Evolutionary conservation across 2,329 filamentous ascomycete genomes (phyloP), one percentile per base, ranked within the genome.

Genomic region (Trichophyton equinum): DNA sequence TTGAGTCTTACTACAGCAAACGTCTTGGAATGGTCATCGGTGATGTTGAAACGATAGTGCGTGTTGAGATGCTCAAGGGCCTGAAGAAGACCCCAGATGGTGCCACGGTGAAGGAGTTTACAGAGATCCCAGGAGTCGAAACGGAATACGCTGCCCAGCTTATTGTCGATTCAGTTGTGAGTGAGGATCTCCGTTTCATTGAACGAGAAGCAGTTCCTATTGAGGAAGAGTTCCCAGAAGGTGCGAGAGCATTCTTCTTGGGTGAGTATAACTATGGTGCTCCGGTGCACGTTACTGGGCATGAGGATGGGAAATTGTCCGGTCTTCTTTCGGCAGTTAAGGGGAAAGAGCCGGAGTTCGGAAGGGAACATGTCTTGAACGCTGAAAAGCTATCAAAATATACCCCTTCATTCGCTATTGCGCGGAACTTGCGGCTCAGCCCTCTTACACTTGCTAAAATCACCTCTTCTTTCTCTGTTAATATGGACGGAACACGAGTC

Each of bases 61-160:
- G 95, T 65, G 91, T 99, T 42, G 88, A 96, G 66, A 94, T 96
- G 82, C 82, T 99, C 60, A 95, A 89, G 73, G 94, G 95, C 22
- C 79, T 99, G 64, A 81, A 82, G 68, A 96, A 95, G 79, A 95
- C 88, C 0, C 91, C 96, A 63, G 86, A 92, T 40, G 94, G 94
- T 51, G 89, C 92, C 9, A 87, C 91, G 2, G 77, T 96, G 68
- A 99, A 99, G 75, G 90, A 97, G 69, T 99, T 96, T 70, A 91
- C 85, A 18, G 82, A 87, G 58, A 88, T 96, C 56, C 85, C 86
- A 1, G 92, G 92, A 53, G 81, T 94, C 69, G 90, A 96, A 70
- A 88, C 85, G 5, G 88, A 95, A 60, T 96, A 92, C 72, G 91
- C 94, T n/a, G 82, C 90, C 2, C 94, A 99, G 71, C 85, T 89